Conservation (phyloP, 73 alveolate genomes). For the Blepharisma stoltei region DNA sequence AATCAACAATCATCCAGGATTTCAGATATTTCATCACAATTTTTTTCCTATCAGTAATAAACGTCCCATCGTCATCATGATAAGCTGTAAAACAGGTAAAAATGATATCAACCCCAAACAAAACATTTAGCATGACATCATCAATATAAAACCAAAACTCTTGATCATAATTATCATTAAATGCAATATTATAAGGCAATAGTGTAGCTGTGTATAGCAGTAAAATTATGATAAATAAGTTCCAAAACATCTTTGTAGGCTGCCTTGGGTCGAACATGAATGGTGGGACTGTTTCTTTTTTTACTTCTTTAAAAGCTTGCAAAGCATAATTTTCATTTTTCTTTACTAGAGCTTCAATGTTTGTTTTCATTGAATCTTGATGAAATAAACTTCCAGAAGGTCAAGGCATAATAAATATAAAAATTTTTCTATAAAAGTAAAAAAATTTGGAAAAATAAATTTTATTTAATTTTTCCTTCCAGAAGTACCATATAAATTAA, state of each 20-base stretch:
- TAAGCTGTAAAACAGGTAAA: background rate
- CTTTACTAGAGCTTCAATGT: too few relatives aligned
- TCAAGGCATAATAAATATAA: too few relatives aligned
- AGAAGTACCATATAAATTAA: too few relatives aligned
- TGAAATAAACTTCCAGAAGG: too few relatives aligned
- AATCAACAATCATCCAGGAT: conserved; percentile 61
- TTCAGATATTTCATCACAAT: conserved; percentile 34
- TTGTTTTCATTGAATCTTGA: too few relatives aligned
- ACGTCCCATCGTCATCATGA: conserved; percentile 4
- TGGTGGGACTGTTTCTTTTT: background rate
- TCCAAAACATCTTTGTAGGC: conserved; percentile 38
- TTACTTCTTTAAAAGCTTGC: too few relatives aligned
- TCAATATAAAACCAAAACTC: background rate
- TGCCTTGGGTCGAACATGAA: background rate
- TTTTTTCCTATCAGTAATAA: conserved; percentile 15
- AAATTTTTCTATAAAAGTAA: too few relatives aligned
- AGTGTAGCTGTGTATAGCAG: conserved; percentile 52
- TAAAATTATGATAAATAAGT: conserved; percentile 45
- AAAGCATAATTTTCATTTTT: too few relatives aligned
- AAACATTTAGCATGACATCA: conserved; percentile 46
- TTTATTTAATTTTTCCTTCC: too few relatives aligned
- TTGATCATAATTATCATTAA: conserved; percentile 28
- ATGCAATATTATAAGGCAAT: conserved; percentile 58
- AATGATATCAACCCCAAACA: conserved; percentile 55
- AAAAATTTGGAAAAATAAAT: too few relatives aligned